A percentile compares a stretch with the other conserved stretches of the same genome.
Evolutionary conservation across 2,329 filamentous ascomycete species (phyloP).

Genomic region (Grosmannia penicillata): DNA sequence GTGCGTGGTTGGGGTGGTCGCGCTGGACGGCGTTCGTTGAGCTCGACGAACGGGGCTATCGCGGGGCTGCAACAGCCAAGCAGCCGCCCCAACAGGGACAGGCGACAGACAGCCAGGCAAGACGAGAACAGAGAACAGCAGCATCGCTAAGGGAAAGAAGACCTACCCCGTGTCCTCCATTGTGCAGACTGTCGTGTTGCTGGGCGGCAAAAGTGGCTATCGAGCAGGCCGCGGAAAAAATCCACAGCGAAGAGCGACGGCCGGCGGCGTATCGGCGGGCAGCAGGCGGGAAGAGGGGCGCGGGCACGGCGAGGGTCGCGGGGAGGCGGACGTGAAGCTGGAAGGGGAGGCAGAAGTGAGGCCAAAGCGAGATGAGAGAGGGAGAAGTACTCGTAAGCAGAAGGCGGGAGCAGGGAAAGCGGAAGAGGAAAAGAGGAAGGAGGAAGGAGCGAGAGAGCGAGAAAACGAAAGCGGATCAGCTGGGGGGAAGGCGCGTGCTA

Average conservation of each 20-base stretch:
- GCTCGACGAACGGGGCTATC: no score
- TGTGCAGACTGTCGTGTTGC: neutral
- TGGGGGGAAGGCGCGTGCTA: neutral
- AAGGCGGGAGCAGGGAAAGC: neutral
- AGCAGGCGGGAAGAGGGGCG: neutral
- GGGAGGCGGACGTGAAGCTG: no score
- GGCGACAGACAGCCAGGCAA: neutral
- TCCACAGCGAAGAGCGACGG: no score
- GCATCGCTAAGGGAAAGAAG: no score
- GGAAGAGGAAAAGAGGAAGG: neutral
- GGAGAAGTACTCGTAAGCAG: neutral
- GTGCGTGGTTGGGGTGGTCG: no score
- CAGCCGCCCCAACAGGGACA: neutral
- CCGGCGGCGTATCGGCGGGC: neutral
- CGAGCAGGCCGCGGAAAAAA: no score
- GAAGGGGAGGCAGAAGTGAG: no score
- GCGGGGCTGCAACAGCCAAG: no score
- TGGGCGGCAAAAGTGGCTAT: no score
- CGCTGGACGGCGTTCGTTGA: no score
- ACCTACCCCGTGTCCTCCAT: conserved; percentile 2
- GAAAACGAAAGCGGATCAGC: neutral
- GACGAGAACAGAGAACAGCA: no score
- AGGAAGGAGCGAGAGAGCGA: neutral
- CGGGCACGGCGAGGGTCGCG: no score
- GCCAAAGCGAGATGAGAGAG: neutral